Base-by-base conservation (phyloP, 2,329 filamentous ascomycete genomes). In the Zymoseptoria brevis region DNA sequence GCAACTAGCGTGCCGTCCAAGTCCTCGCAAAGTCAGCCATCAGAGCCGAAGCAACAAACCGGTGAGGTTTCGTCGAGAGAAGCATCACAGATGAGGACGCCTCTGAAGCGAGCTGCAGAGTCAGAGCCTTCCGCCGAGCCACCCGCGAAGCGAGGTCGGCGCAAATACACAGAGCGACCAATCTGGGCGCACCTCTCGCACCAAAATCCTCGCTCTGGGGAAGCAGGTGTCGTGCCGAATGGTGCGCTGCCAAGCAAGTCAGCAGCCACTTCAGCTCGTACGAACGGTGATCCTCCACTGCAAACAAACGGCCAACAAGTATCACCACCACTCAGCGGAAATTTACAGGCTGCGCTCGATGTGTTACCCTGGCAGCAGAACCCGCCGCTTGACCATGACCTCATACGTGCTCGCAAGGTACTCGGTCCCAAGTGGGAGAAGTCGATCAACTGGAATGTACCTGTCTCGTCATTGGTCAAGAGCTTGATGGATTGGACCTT, bases 101-200 rank as follows among this genome's bases (percentile, higher is more conserved):
- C 62, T 21, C 57, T 66, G 57, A 72, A 72, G 56, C 63, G 70
- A 8, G 55, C 65, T 35, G 69, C 71, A 16, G 65, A 66, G 19
- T 60, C 61, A 8, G 60, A 66, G 3, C 53, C 60, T 8, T 58
- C 62, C 4, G 61, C 60, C 9, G 65, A 66, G 41, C 65, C 62
- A 19, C 68, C 70, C 22, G 54, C 60, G 7, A 74, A 74, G 59
- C 68, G 66, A 45, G 66, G 62, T 29, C 55, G 62, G 54, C 61
- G 66, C 13, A 69, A 69, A 56, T 71, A 72, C 56, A 64, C 57
- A 8, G 62, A 70, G 48, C 66, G 69, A 45, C 72, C 72, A 1
- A 59, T 68, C 9, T 74, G 72, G 72, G 72, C 72, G 6, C 61
- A 67, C n/a, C 65, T 72, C 8, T 57, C 62, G 24, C 62, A 55